Evolutionary conservation across 2,329 filamentous ascomycete species (phyloP).

Genomic region (Diatrype stigma): DNA sequence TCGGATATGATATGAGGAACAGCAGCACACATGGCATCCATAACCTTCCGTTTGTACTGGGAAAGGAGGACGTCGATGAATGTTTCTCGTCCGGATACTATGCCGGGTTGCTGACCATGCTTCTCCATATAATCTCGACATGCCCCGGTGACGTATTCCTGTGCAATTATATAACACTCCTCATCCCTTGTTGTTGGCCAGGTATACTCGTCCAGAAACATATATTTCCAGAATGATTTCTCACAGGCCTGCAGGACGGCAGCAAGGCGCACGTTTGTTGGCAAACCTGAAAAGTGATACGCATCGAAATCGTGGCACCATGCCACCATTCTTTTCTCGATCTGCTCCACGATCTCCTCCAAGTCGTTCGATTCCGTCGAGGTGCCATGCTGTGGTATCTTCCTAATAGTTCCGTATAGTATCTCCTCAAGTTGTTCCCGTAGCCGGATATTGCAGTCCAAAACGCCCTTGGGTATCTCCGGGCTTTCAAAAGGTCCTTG

Average conservation of each 20-base stretch:
- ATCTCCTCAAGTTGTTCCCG: not conserved
- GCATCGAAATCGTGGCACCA: not conserved
- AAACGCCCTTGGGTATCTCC: not conserved
- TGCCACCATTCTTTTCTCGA: not conserved
- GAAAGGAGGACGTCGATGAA: not conserved
- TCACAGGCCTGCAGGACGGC: not conserved
- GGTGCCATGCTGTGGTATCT: not conserved
- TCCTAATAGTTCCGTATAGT: not conserved
- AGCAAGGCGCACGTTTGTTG: not conserved
- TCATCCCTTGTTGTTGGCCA: too few species aligned
- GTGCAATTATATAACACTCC: too few species aligned
- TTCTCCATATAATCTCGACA: too few species aligned
- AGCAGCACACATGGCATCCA: not conserved
- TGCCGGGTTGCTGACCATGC: too few species aligned
- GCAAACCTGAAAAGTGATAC: not conserved
- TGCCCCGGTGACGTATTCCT: too few species aligned
- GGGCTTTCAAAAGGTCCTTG: not conserved
- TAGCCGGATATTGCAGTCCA: not conserved
- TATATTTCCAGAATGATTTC: not conserved
- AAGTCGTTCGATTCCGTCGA: not conserved
- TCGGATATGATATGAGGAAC: not conserved
- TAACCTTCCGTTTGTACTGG: not conserved
- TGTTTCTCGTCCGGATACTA: not conserved
- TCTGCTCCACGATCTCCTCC: not conserved
- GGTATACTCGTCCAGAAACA: too few species aligned